Conservation (phyloP, 1,284 basidiomycete genomes). For the Agaricales sp. region DNA sequence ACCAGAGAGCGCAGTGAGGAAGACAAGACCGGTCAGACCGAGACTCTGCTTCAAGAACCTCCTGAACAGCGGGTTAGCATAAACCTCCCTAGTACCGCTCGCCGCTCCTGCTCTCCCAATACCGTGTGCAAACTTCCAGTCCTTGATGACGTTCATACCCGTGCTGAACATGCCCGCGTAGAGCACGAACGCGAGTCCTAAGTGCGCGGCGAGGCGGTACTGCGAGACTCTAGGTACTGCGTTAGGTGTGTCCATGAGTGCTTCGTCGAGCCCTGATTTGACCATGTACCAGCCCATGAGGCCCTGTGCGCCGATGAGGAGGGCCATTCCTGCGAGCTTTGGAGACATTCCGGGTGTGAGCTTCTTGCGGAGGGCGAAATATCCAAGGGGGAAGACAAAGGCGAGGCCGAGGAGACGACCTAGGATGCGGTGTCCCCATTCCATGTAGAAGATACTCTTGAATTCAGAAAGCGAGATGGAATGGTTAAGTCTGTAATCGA, state of each 20-base stretch:
- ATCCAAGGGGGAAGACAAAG: slow-evolving; percentile 73
- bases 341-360: slow-evolving; percentile 54
- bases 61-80: slow-evolving; percentile 47
- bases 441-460: slow-evolving; percentile 97
- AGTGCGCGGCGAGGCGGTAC: slow-evolving; percentile 91
- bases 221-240: slow-evolving; percentile 92
- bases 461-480: slow-evolving; percentile 85
- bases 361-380: slow-evolving; percentile 65
- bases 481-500: slow-evolving; percentile 67
- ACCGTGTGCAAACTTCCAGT: slow-evolving; percentile 63
- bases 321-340: slow-evolving; percentile 62
- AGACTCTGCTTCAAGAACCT: slow-evolving; percentile 53
- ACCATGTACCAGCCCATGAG: slow-evolving; percentile 99
- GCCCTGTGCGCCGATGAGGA: slow-evolving; percentile 86
- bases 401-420: slow-evolving; percentile 83
- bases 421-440: slow-evolving; percentile 94
- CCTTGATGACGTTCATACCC: slow-evolving; percentile 72
- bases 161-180: slow-evolving; percentile 89
- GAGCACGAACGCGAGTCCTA: slow-evolving; percentile 83
- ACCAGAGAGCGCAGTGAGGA: slow-evolving; percentile 89
- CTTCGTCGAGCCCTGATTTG: slow-evolving; percentile 85
- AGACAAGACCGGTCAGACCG: slow-evolving; percentile 65
- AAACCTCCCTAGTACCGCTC: slow-evolving; percentile 17
- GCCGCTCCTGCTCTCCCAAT: background rate
- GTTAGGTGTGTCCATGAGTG: slow-evolving; percentile 72